Base-by-base conservation (phyloP, 2,329 filamentous ascomycete genomes). In the Fusarium pilosicola region DNA sequence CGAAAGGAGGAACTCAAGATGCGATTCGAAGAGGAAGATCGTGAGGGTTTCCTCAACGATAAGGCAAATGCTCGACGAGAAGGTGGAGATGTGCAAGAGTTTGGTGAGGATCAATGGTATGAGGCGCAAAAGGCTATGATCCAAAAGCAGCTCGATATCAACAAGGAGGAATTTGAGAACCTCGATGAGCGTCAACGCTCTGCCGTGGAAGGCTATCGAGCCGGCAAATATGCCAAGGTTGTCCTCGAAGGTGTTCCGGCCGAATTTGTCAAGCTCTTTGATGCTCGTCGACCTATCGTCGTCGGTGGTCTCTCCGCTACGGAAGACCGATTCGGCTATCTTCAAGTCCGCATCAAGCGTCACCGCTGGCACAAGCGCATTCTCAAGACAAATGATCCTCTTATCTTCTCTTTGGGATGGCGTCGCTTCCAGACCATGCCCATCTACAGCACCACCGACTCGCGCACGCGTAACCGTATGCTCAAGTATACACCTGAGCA, bases 361-460 rank as follows among this genome's bases (percentile, higher is more conserved):
- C 96, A 99, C 82, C 89, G 96, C 75, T 99, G 97, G 97, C 96
- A 99, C 86, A 98, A 98, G 89, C 97, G 96, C 86, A 98, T 98
- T 76, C 88, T 99, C 75, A 99, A 99, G 86, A 98, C 95, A 39
- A 97, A 97, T 80, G 96, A 99, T 80, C 97, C 96, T 22, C 88
- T 99, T 58, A 97, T 99, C 80, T 96, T 99, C 86, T 98, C 95
- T 5, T 88, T 99, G 48, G 96, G 96, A 46, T 99, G 96, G 96
- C 89, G 96, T 57, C 90, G 96, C 69, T 99, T 99, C 86, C 96
- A 98, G 84, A 92, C 93, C 11, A 86, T 96, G 76, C 96, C 96
- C 24, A 91, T 98, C 68, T 99, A 98, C 89, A 96, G 93, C 84
- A 97, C 96, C 65, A 96, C 94, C 30, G 96, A 98, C 83, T 97